These are phyloP conservation scores for Sarcocystis neurona DNA, from an alignment of 169 alveolate genomes.

Conservation along the genomic window DNA sequence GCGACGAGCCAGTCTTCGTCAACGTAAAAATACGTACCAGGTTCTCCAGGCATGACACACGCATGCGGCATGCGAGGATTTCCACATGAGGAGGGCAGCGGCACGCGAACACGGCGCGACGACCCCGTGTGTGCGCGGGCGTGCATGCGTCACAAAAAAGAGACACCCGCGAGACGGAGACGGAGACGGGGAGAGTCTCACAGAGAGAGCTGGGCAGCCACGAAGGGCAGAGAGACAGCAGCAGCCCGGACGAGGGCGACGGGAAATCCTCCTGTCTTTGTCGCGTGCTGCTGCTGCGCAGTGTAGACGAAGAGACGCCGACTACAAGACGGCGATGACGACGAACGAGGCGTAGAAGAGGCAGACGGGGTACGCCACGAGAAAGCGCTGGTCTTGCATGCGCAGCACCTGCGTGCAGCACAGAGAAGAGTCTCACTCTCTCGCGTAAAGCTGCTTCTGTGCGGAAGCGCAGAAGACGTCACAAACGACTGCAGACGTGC, in stretches of 20 bases:
- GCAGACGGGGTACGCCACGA: constrained; percentile 79
- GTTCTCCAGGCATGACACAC: no score
- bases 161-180: background rate
- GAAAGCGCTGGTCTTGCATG: constrained; percentile 75
- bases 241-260: background rate
- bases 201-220: background rate
- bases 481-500: no score
- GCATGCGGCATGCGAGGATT: no score
- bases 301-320: background rate
- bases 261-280: background rate
- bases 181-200: background rate
- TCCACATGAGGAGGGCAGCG: no score
- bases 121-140: no score
- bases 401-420: constrained; percentile 68
- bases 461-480: no score
- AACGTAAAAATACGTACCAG: no score
- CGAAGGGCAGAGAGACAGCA: background rate
- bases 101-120: no score
- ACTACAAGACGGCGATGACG: constrained; percentile 36
- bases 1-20: no score
- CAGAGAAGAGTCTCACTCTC: background rate
- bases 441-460: no score
- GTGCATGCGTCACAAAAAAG: background rate
- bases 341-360: constrained; percentile 76
- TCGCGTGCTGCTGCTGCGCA: background rate